Evolutionary conservation across 2,329 filamentous ascomycete species (phyloP), one percentile per base, ranked within the genome.

Genomic region (Trichoderma afroharzianum): DNA sequence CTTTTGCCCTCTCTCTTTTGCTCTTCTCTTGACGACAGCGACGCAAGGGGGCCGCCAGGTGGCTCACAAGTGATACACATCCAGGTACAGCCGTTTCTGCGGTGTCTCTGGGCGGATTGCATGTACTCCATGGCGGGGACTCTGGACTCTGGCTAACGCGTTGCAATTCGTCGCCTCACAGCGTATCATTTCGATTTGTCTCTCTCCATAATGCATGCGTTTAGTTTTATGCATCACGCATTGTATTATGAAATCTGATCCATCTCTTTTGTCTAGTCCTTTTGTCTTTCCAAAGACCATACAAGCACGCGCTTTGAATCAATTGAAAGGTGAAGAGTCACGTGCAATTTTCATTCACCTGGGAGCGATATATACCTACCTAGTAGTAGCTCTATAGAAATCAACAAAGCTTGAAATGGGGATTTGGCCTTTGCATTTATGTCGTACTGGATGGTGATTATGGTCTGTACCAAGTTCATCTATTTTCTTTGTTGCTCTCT

Each of bases 21-120:
- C 21, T 61, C 28, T 53, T 50, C 4, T 26, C n/a, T 24, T 0
- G 30, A 59, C 53, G 55, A 36, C 55, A 59, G 43, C n/a, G 28
- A 69, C 28, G 67, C 67, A 70, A 55, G 43, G 55, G 61, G 61
- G 33, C 66, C 30, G 69, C 53, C 62, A 67, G 43, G 36, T 71
- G 69, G 70, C 63, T 24, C 12, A 58, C 39, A n/a, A 32, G 28
- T 67, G 33, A 58, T 32, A 61, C 57, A 50, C 33, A 33, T 11
- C 14, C 30, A 62, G 33, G 30, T 58, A 39, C 50, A 21, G 30
- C 63, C 24, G 28, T 21, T 53, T 58, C 32, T 61, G 70, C 53
- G 69, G 28, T 66, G 55, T 18, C 47, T 55, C 15, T 71, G 53
- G 62, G 69, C 62, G 30, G 30, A 53, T 61, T 32, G 62, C 47